A percentile compares a stretch with the other conserved stretches of the same genome.
phyloP scores from a whole-genome alignment of 208 protist genomes.

The Crithidia brevicula region DNA sequence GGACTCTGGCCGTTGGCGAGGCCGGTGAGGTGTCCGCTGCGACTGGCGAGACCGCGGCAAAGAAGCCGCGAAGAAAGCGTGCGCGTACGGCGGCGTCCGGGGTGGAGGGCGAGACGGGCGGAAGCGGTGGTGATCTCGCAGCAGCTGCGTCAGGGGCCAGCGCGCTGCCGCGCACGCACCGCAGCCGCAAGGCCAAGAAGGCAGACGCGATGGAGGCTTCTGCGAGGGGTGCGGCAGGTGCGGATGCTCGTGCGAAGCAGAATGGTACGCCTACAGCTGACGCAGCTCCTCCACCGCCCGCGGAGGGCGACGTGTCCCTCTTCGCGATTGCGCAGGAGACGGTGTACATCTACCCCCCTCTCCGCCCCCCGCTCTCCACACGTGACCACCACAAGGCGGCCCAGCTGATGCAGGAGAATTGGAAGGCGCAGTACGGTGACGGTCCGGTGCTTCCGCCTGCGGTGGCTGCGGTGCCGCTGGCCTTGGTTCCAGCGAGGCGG shows the following conservation, averaged over 20 bases:
- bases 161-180: background rate
- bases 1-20: background rate
- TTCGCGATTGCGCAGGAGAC: slow-evolving; percentile 20
- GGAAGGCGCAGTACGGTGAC: slow-evolving; percentile 40
- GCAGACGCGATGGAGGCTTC: background rate
- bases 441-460: slow-evolving; percentile 39
- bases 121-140: too few species aligned
- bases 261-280: background rate
- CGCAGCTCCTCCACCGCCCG: background rate
- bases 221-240: background rate
- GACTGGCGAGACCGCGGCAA: background rate
- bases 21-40: background rate
- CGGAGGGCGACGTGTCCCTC: background rate
- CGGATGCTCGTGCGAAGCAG: too few species aligned
- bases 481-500: slow-evolving; percentile 29
- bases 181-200: slow-evolving; percentile 1
- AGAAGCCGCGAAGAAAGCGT: slow-evolving; percentile 33
- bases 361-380: slow-evolving; percentile 58
- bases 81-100: background rate
- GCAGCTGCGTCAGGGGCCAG: background rate
- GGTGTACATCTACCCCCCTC: slow-evolving; percentile 50
- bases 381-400: slow-evolving; percentile 51
- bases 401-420: slow-evolving; percentile 39
- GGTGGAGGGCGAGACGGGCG: background rate
- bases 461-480: slow-evolving; percentile 44